Evolutionary conservation across 176 grass and related monocot genomes (phyloP).

Genomic region (Tuctoria greenei): DNA sequence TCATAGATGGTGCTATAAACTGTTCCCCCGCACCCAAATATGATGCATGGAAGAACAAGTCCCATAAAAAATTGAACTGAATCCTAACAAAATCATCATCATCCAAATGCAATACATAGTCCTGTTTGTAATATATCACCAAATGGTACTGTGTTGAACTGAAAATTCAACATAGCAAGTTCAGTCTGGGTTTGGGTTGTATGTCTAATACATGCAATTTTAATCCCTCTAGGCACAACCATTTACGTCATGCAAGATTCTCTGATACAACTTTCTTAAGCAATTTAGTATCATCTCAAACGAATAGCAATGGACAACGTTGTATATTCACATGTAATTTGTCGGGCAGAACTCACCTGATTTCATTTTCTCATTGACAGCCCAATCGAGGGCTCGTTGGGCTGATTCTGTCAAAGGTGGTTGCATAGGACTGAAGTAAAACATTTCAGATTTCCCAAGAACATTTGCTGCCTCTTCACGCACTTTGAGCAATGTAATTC

Average conservation of each 20-base stretch:
- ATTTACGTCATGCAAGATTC: not conserved
- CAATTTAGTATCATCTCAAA: conserved; percentile 1
- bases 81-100: not conserved
- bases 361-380: conserved; percentile 75
- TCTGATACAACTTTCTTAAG: conserved; percentile 19
- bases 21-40: not conserved
- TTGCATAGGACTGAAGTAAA: conserved; percentile 52
- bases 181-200: not conserved
- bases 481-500: conserved; percentile 71
- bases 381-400: conserved; percentile 75
- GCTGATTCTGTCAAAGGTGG: conserved; percentile 77
- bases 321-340: not conserved
- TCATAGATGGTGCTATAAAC: not conserved
- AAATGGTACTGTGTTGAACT: conserved; percentile 9
- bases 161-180: conserved; percentile 12
- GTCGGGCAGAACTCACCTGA: conserved; percentile 53
- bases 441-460: conserved; percentile 86
- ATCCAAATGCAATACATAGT: not conserved
- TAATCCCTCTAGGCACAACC: conserved; percentile 12
- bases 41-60: conserved; percentile 3
- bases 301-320: not conserved
- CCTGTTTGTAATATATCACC: conserved; percentile 1
- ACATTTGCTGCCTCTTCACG: conserved; percentile 62
- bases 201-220: conserved; percentile 22
- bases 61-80: not conserved